Base-by-base conservation (phyloP, 768 basidiomycete species). In the Lactifluus hygrophoroides region DNA sequence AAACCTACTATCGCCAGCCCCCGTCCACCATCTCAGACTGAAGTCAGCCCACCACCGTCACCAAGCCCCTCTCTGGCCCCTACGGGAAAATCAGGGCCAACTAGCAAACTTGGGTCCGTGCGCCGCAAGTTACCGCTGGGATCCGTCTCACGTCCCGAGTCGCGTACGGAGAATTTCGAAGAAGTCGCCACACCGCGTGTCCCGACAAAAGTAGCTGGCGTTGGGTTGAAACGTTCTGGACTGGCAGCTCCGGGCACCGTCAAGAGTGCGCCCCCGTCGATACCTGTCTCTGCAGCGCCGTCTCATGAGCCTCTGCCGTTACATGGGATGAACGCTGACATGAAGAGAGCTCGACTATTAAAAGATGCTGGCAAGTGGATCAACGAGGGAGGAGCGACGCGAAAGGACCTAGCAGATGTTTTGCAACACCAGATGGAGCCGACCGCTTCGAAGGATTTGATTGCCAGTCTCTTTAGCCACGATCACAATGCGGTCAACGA, bases 401-500 rank as follows among this genome's bases (percentile, higher is more conserved):
- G 91, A 55, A 88, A 90, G 68, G 95, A 98, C 66, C 77, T 97
- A 14, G 81, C 86, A 37, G 95, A 97, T 42, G 73, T 85, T 13
- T 75, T 98, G 48, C 88, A 91, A 65, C 82, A 78, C 62, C 96
- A 99, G 71, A 97, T 98, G 93, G 93, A 94, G 64, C 79, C 84
- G 9, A 80, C 88, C 66, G 77, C 81, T 6, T 87, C 88, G 3
- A 84, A 86, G 60, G 88, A 94, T 2, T 72, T 98, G 2, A 70
- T 88, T 13, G 71, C 80, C 5, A 82, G 82, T 28, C 76, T 99
- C 28, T 99, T 97, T 75, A 97, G 95, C 67, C 90, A 88, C 60
- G 96, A 96, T 66, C 96, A 97, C 70, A 90, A 88, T 64, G 91
- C 94, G 6, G 86, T 97, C 63, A 94, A 92, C 65, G 96, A 98